phyloP scores from a whole-genome alignment of 2,329 filamentous ascomycete species.

The Dactylella cylindrospora region DNA sequence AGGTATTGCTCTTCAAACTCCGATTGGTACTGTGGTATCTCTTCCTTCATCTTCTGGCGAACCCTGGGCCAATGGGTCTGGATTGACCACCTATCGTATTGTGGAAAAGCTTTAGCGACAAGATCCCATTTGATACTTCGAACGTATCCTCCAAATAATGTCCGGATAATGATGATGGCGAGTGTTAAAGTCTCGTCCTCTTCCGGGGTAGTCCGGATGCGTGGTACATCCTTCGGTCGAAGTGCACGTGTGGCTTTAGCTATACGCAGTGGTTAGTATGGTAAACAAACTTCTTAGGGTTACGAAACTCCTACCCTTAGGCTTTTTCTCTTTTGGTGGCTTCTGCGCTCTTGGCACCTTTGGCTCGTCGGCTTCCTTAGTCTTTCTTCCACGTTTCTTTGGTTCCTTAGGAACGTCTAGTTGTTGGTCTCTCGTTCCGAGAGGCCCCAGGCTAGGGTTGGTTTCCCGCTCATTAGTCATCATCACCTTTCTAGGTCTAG shows the following conservation, averaged over 20 bases:
- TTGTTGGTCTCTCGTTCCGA: not conserved
- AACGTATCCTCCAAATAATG: conserved; percentile 38
- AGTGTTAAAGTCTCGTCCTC: conserved; percentile 42
- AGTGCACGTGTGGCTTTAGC: conserved; percentile 9
- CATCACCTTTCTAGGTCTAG: conserved; percentile 6
- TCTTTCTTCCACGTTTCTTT: conserved; percentile 26
- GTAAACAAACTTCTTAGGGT: not conserved
- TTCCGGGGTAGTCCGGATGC: conserved; percentile 36
- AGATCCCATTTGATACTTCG: conserved; percentile 42
- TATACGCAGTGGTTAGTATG: conserved; percentile 6
- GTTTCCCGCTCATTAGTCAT: conserved; percentile 25
- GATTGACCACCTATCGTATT: conserved; percentile 32
- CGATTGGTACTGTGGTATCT: conserved; percentile 38
- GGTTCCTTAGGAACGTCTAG: conserved; percentile 1
- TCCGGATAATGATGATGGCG: conserved; percentile 39
- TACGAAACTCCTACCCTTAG: too few species aligned
- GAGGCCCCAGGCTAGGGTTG: conserved; percentile 19
- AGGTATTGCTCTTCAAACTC: conserved; percentile 42
- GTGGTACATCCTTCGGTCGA: conserved; percentile 39
- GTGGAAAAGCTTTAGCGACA: conserved; percentile 28
- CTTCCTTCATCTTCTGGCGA: conserved; percentile 38
- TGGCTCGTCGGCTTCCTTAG: conserved; percentile 5
- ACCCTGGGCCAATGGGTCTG: conserved; percentile 37
- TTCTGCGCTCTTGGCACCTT: conserved; percentile 14
- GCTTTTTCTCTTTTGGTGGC: conserved; percentile 8